phyloP scores from a whole-genome alignment of 2,329 filamentous ascomycete species.

The Aureobasidium namibiae region DNA sequence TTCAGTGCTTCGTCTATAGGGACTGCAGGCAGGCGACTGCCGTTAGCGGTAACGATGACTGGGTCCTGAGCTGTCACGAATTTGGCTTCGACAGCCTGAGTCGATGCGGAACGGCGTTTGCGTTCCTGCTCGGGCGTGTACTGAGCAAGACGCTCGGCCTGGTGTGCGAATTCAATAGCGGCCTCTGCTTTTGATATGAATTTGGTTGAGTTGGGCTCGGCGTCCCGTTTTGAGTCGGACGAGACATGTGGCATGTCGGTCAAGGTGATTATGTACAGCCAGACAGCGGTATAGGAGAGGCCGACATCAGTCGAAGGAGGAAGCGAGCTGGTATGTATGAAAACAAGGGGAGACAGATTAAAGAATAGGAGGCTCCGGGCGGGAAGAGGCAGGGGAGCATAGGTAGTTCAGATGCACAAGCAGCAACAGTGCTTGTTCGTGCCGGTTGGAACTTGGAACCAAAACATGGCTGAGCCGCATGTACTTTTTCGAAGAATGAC shows the following conservation, averaged over 20 bases:
- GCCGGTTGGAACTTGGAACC: neutral
- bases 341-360: neutral
- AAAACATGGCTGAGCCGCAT: constrained; percentile 2
- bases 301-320: neutral
- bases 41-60: constrained; percentile 60
- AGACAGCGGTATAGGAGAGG: neutral
- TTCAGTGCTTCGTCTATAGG: constrained; percentile 62
- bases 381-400: neutral
- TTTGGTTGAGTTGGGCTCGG: neutral
- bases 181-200: neutral
- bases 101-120: constrained; percentile 34
- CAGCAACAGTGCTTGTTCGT: neutral
- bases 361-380: neutral
- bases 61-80: constrained; percentile 61
- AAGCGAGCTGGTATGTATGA: neutral
- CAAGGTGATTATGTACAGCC: neutral
- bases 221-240: neutral
- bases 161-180: constrained; percentile 48
- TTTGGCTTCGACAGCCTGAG: constrained; percentile 53
- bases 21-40: constrained; percentile 58
- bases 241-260: constrained; percentile 9
- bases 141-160: constrained; percentile 44
- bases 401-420: neutral
- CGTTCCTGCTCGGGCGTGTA: constrained; percentile 31
- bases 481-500: neutral